Percentiles rank a stretch among this genome's conserved stretches.
These are phyloP conservation scores for Akanthomyces uredinophilus DNA, from an alignment of 2,329 filamentous ascomycete species.

Conservation along the genomic window DNA sequence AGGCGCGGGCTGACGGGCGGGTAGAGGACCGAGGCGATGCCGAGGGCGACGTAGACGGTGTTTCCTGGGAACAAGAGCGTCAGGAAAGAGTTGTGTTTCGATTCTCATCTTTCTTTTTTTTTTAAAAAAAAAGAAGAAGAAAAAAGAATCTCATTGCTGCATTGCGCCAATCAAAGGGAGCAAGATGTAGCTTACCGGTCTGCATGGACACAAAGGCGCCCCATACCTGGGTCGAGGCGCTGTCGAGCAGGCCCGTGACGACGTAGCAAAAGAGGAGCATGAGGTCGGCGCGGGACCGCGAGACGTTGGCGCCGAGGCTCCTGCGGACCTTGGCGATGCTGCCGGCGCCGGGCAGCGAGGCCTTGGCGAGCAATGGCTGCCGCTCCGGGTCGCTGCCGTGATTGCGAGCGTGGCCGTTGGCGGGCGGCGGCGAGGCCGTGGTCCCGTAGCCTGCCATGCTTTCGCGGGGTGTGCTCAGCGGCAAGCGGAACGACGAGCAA, in stretches of 20 bases:
- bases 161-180: too few species aligned
- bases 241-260: slow-evolving; percentile 73
- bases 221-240: slow-evolving; percentile 70
- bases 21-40: slow-evolving; percentile 52
- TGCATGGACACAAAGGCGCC: slow-evolving; percentile 82
- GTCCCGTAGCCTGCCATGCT: slow-evolving; percentile 19
- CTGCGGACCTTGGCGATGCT: slow-evolving; percentile 25
- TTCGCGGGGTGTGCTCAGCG: neutral
- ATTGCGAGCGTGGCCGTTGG: slow-evolving; percentile 14
- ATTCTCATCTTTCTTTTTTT: too few species aligned
- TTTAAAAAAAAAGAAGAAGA: too few species aligned
- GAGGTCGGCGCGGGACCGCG: slow-evolving; percentile 59
- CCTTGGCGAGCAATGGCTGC: slow-evolving; percentile 30
- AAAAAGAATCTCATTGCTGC: too few species aligned
- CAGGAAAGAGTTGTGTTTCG: too few species aligned
- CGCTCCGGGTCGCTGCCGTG: slow-evolving; percentile 24
- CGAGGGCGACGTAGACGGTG: slow-evolving; percentile 73
- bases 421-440: slow-evolving; percentile 5
- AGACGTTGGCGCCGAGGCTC: slow-evolving; percentile 43
- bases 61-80: slow-evolving; percentile 48
- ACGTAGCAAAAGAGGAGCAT: slow-evolving; percentile 68
- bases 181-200: slow-evolving; percentile 52
- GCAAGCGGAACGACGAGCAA: neutral
- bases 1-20: slow-evolving; percentile 25
- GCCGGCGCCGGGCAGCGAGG: slow-evolving; percentile 6